phyloP scores from a whole-genome alignment of 306 rosid genomes.

The Fragaria ananassa region DNA sequence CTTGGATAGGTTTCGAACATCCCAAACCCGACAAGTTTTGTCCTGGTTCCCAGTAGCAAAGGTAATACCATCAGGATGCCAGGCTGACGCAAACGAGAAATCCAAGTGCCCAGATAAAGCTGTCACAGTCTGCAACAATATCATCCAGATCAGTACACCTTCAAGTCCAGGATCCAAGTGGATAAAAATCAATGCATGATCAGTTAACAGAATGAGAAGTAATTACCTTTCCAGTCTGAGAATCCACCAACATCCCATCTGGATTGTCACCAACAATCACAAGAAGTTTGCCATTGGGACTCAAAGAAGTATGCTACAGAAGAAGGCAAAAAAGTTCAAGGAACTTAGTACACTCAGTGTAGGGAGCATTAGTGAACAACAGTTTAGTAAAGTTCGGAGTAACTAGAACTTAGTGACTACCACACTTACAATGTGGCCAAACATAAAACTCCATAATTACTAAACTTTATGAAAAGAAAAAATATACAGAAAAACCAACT shows the following conservation, averaged over 20 bases:
- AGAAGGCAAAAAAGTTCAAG: constrained; percentile 8
- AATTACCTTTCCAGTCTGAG: constrained; percentile 89
- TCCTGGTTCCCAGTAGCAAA: constrained; percentile 94
- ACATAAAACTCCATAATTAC: not conserved
- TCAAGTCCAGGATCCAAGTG: constrained; percentile 7
- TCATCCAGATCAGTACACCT: constrained; percentile 17
- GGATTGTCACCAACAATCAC: constrained; percentile 85
- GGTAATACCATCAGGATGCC: constrained; percentile 74
- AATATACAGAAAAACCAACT: not conserved
- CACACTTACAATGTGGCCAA: not conserved
- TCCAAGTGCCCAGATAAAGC: constrained; percentile 70
- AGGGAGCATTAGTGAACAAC: not conserved
- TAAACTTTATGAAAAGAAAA: not conserved
- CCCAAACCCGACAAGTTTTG: constrained; percentile 88
- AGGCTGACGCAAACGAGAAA: constrained; percentile 86
- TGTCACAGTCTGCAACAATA: constrained; percentile 49
- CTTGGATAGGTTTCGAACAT: constrained; percentile 68
- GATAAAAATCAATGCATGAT: not conserved
- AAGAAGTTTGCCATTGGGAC: constrained; percentile 71
- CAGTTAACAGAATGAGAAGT: not conserved
- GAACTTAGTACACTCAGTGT: constrained; percentile 7
- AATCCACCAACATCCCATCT: constrained; percentile 70
- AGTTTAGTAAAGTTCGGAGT: constrained; percentile 7
- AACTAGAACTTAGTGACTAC: not conserved
- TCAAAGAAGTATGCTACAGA: constrained; percentile 77